Percentiles rank a stretch among this genome's conserved stretches.
Conservation (phyloP, 1,284 basidiomycete species). For the Tetrapyrgos nigripes region DNA sequence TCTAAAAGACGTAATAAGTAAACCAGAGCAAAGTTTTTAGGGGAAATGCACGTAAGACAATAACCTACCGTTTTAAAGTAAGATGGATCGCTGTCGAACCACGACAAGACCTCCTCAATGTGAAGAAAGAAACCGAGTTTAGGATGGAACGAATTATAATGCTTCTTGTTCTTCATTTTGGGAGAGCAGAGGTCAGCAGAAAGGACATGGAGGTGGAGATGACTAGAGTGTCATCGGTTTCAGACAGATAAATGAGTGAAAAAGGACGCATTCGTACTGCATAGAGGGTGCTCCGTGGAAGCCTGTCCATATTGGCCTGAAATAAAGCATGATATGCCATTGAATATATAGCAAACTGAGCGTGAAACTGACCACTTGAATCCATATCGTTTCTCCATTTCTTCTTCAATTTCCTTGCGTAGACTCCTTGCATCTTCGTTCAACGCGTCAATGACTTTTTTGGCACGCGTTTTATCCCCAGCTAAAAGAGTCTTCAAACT, state of each 20-base stretch:
- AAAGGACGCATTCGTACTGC: constrained; percentile 62
- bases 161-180: constrained; percentile 88
- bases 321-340: neutral
- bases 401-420: constrained; percentile 71
- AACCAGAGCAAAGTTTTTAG: neutral
- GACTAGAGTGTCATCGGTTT: constrained; percentile 50
- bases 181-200: constrained; percentile 83
- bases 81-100: constrained; percentile 70
- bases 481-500: constrained; percentile 69
- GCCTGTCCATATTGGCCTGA: constrained; percentile 64
- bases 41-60: constrained; percentile 7
- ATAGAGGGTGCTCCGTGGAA: constrained; percentile 89
- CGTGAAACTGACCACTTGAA: constrained; percentile 69
- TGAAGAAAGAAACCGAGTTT: constrained; percentile 87
- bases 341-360: neutral
- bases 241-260: neutral
- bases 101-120: constrained; percentile 75
- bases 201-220: constrained; percentile 88
- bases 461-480: constrained; percentile 57
- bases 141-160: constrained; percentile 95
- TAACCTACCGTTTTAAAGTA: constrained; percentile 59
- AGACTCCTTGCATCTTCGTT: constrained; percentile 61
- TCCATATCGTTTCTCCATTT: constrained; percentile 83
- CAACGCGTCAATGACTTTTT: constrained; percentile 61
- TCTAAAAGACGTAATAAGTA: constrained; percentile 38